Base-by-base conservation (phyloP, 768 basidiomycete genomes). In the Mycena vitilis region DNA sequence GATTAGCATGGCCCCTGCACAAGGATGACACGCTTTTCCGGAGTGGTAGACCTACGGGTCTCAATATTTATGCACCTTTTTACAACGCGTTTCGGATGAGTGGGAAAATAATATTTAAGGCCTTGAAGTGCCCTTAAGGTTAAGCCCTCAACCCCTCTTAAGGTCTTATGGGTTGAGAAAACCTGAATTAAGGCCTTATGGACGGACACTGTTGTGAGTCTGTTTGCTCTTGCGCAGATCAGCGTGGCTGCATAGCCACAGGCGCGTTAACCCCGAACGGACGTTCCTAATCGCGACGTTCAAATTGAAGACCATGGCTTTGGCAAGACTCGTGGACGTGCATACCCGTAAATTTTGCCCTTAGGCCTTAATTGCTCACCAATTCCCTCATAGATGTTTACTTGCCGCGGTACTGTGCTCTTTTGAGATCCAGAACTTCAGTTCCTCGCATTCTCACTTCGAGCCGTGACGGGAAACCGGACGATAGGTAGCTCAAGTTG, bases 1-100 rank as follows among this genome's bases (percentile, higher is more conserved):
- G 95, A 96, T 96, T 96, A 96, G 95, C 95, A 97, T 97, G 94
- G 96, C 95, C 95, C 96, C 95, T 97, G 95, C 95, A 96, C 95
- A 98, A 96, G 96, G 95, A 96, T 96, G 95, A 96, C 95, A 96
- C 94, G 93, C 92, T 94, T 92, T 92, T 87, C 90, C 91, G 91
- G 92, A 93, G 91, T 92, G 91, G 91, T 91, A 91, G 85, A 85
- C 76, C 82, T 83, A 84, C 82, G 83, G 84, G 76, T 83, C 82
- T 85, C 84, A 85, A 85, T 84, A 85, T 85, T 85, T 85, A 63
- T 63, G 53, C 53, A 13, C 44, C 16, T 45, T 45, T 45, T 45
- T 45, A 2, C 30, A 30, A 30, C 30, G 30, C n/a, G n/a, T n/a
- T n/a, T n/a, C n/a, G n/a, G n/a, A n/a, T n/a, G n/a, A n/a, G n/a